These are phyloP conservation scores for Rhynchosporium graminicola DNA, from an alignment of 2,329 filamentous ascomycete genomes.

Conservation along the genomic window DNA sequence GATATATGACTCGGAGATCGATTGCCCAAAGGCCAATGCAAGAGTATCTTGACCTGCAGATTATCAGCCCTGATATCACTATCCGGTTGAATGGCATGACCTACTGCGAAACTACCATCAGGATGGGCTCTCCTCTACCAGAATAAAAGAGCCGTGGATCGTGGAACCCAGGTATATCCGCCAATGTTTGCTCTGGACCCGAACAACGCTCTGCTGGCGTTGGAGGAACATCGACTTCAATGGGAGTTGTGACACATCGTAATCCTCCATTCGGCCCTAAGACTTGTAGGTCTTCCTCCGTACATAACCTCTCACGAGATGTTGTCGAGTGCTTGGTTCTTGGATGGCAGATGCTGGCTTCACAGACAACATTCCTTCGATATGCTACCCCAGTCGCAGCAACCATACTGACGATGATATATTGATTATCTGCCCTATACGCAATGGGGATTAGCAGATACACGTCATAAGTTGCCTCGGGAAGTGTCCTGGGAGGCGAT, in stretches of 20 bases:
- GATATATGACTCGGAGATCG: slow-evolving; percentile 31
- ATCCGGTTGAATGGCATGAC: slow-evolving; percentile 14
- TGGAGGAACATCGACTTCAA: slow-evolving; percentile 42
- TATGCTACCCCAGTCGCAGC: slow-evolving; percentile 40
- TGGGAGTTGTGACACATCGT: slow-evolving; percentile 39
- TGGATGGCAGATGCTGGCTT: slow-evolving; percentile 43
- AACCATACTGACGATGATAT: slow-evolving; percentile 43
- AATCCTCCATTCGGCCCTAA: slow-evolving; percentile 42
- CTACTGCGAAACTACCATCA: slow-evolving; percentile 44
- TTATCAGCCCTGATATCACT: slow-evolving; percentile 24
- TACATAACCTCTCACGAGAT: slow-evolving; percentile 37
- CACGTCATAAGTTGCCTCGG: too few species aligned
- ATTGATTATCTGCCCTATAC: slow-evolving; percentile 41
- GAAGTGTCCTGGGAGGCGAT: too few species aligned
- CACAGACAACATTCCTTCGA: slow-evolving; percentile 44
- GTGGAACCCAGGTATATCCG: slow-evolving; percentile 45
- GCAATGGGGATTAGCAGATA: too few species aligned
- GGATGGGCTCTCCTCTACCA: slow-evolving; percentile 43
- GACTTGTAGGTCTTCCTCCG: slow-evolving; percentile 38
- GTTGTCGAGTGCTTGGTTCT: slow-evolving; percentile 19
- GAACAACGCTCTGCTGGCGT: slow-evolving; percentile 43
- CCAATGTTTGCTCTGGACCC: slow-evolving; percentile 39
- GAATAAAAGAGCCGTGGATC: slow-evolving; percentile 46
- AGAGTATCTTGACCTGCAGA: slow-evolving; percentile 31
- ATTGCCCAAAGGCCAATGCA: slow-evolving; percentile 35